Percentiles rank a stretch among this genome's conserved stretches.
phyloP scores from a whole-genome alignment of 768 basidiomycete genomes.

The Termitomyces sp. region DNA sequence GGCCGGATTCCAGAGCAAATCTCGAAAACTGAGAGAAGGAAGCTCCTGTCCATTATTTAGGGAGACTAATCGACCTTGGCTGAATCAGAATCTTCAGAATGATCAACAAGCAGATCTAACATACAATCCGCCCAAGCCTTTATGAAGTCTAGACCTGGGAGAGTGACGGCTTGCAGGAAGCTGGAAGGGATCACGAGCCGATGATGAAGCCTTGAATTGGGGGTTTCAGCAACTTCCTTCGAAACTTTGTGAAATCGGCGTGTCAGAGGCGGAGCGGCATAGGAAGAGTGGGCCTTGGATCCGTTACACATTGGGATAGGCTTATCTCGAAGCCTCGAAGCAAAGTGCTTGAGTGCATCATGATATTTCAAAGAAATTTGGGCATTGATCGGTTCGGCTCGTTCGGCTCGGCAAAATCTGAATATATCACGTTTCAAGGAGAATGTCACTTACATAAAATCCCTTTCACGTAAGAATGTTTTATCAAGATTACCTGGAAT shows the following conservation, averaged over 20 bases:
- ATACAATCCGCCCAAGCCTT: constrained; percentile 11
- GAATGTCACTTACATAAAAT: too few species aligned
- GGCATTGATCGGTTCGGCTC: not conserved
- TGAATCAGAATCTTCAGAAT: not conserved
- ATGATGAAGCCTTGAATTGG: not conserved
- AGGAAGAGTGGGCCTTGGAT: not conserved
- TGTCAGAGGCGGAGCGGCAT: not conserved
- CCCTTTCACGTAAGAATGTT: too few species aligned
- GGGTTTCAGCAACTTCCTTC: not conserved
- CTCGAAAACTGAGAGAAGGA: not conserved
- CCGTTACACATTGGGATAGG: not conserved
- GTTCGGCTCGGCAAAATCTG: not conserved
- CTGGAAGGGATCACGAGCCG: not conserved
- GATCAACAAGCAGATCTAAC: not conserved
- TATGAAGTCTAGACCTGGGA: constrained; percentile 8
- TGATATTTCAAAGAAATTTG: not conserved
- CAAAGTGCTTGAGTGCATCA: not conserved
- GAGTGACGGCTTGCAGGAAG: not conserved
- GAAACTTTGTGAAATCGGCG: not conserved
- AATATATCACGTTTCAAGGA: too few species aligned
- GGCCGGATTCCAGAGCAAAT: constrained; percentile 4
- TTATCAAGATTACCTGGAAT: too few species aligned
- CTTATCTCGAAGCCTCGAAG: not conserved
- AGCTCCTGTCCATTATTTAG: not conserved
- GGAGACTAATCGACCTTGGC: not conserved